Percentiles rank a stretch among this genome's conserved stretches.
phyloP scores from a whole-genome alignment of 2,329 filamentous ascomycete genomes.

The Knufia petricola region DNA sequence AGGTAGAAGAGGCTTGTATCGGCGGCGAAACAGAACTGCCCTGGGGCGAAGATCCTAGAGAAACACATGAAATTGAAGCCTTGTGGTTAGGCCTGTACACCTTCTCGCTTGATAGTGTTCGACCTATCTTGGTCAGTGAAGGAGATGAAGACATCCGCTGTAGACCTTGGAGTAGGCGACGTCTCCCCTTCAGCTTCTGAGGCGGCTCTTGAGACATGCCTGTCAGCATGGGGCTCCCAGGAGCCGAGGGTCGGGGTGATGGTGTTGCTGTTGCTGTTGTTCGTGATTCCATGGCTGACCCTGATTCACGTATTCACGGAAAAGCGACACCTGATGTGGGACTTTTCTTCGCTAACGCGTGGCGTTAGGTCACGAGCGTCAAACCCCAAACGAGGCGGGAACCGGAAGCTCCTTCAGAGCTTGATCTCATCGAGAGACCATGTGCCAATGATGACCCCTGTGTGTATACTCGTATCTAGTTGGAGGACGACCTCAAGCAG shows the following conservation, averaged over 20 bases:
- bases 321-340: no score
- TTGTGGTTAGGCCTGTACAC: constrained; percentile 52
- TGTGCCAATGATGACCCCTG: not conserved
- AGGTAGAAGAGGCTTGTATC: constrained; percentile 46
- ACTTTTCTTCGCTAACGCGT: no score
- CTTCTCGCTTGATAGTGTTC: constrained; percentile 53
- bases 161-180: constrained; percentile 61
- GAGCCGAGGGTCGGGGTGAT: constrained; percentile 6
- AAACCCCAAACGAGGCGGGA: not conserved
- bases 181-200: constrained; percentile 57
- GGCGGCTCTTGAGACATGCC: constrained; percentile 27
- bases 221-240: constrained; percentile 3
- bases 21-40: constrained; percentile 46
- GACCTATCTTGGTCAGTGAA: constrained; percentile 55
- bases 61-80: constrained; percentile 57
- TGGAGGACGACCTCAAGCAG: no score
- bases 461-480: not conserved
- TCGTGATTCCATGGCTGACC: not conserved
- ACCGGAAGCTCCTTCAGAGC: not conserved
- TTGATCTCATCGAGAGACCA: not conserved
- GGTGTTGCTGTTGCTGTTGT: not conserved
- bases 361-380: no score
- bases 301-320: no score
- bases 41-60: constrained; percentile 46
- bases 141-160: constrained; percentile 76